Conservation (phyloP, 371 early-diverging fungal species). For the Syncephalis fuscata region DNA sequence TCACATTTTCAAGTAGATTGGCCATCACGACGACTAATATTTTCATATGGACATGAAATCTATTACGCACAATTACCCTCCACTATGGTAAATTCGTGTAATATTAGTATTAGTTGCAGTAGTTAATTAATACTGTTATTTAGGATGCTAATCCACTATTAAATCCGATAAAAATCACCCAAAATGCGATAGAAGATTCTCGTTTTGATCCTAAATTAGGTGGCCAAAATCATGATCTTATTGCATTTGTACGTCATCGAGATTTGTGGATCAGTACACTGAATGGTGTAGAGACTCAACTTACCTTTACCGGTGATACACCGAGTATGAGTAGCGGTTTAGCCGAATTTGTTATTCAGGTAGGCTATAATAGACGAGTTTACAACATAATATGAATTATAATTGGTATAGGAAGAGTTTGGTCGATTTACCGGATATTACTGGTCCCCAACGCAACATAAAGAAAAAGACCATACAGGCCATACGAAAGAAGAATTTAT, state of each 20-base stretch:
- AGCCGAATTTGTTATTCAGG: slow-evolving; percentile 61
- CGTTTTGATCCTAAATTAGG: slow-evolving; percentile 43
- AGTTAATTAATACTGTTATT: not conserved
- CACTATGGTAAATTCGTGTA: not conserved
- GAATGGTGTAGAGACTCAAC: slow-evolving; percentile 34
- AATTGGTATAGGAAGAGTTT: slow-evolving; percentile 41
- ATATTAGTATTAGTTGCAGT: not conserved
- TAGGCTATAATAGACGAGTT: no score
- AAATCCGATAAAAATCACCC: not conserved
- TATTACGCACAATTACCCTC: not conserved
- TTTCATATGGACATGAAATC: not conserved
- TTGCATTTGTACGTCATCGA: slow-evolving; percentile 39
- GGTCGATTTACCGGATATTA: slow-evolving; percentile 48
- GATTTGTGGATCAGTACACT: slow-evolving; percentile 46
- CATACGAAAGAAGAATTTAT: slow-evolving; percentile 27
- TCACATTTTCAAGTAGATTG: not conserved
- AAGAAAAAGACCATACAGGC: no score
- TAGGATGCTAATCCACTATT: no score
- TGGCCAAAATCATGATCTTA: slow-evolving; percentile 21
- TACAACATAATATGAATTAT: no score
- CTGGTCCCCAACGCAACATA: slow-evolving; percentile 25
- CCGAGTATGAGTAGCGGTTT: slow-evolving; percentile 28
- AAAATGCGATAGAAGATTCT: not conserved
- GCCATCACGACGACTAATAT: not conserved
- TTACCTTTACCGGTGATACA: slow-evolving; percentile 30